Evolutionary conservation across 257 asterid species (phyloP).

Genomic region (Solanum stenotomum): DNA sequence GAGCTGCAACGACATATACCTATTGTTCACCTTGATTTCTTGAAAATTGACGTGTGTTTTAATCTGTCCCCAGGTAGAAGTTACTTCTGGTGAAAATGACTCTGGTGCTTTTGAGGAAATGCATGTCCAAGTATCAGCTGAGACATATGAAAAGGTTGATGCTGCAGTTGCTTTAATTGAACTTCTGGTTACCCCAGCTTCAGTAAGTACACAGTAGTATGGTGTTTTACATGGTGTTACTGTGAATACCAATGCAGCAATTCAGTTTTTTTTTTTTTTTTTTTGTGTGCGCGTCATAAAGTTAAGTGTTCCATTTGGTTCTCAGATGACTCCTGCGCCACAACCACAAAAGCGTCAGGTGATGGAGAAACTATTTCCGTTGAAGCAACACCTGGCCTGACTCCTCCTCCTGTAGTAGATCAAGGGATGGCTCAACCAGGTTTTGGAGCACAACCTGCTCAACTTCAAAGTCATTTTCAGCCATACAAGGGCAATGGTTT

Average conservation of each 20-base stretch:
- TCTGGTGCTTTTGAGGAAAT: constrained; percentile 42
- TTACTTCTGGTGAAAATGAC: constrained; percentile 50
- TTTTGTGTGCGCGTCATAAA: not conserved
- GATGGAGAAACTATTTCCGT: constrained; percentile 23
- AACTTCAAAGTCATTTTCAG: constrained; percentile 33
- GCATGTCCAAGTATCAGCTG: constrained; percentile 74
- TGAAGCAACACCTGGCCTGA: constrained; percentile 21
- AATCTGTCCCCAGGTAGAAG: constrained; percentile 45
- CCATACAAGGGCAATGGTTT: constrained; percentile 58
- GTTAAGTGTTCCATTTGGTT: not conserved
- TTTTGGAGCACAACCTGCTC: constrained; percentile 28
- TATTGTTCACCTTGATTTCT: not conserved
- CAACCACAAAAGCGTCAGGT: constrained; percentile 4
- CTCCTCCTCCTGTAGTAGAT: constrained; percentile 16
- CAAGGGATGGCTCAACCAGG: constrained; percentile 39
- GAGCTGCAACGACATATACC: not conserved
- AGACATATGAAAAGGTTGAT: constrained; percentile 80
- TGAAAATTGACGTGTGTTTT: not conserved
- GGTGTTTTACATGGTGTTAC: not conserved
- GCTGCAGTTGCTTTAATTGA: constrained; percentile 83
- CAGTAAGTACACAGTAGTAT: constrained; percentile 36
- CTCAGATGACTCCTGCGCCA: not conserved
- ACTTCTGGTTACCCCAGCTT: constrained; percentile 66
- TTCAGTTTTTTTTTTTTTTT: not conserved
- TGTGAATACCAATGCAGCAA: not conserved